A percentile compares a stretch with the other conserved stretches of the same genome.
These are phyloP conservation scores for Kuraishia cidri DNA, from an alignment of 805 yeast genomes.

Conservation along the genomic window DNA sequence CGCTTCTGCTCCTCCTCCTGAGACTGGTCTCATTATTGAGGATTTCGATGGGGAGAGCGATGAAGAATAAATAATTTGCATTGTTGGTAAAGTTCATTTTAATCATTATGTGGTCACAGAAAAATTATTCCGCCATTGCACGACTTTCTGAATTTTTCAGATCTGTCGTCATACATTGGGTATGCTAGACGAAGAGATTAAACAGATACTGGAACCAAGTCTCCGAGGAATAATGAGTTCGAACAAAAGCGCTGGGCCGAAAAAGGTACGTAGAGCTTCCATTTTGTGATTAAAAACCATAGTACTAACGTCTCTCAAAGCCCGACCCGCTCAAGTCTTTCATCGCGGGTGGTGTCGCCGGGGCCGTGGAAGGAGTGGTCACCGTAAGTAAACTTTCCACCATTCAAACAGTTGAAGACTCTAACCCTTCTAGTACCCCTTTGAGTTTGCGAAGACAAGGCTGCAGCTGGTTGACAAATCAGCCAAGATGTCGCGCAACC, in stretches of 20 bases:
- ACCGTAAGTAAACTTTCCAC: constrained; percentile 29
- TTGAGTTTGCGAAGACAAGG: constrained; percentile 94
- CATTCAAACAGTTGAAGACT: neutral
- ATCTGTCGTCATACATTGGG: too few relatives aligned
- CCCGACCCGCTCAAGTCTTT: constrained; percentile 76
- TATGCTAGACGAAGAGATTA: too few relatives aligned
- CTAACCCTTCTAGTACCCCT: constrained; percentile 49
- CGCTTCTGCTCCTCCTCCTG: too few relatives aligned
- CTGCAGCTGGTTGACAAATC: constrained; percentile 71
- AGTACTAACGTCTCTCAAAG: constrained; percentile 16
- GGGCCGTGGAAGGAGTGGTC: constrained; percentile 87
- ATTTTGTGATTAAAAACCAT: too few relatives aligned
- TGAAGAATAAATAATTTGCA: constrained; percentile 6
- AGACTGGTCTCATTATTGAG: constrained; percentile 6
- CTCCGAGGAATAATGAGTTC: too few relatives aligned
- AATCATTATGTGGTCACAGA: too few relatives aligned
- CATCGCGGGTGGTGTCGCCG: constrained; percentile 94
- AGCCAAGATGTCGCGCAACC: constrained; percentile 67
- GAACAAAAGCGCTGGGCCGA: too few relatives aligned
- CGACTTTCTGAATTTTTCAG: too few relatives aligned
- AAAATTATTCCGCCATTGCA: too few relatives aligned
- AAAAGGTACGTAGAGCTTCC: too few relatives aligned
- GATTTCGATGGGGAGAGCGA: constrained; percentile 9
- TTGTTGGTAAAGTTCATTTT: too few relatives aligned
- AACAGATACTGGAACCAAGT: too few relatives aligned